These are phyloP conservation scores for Paecilomyces sp. DNA, from an alignment of 2,329 filamentous ascomycete species.

Conservation along the genomic window DNA sequence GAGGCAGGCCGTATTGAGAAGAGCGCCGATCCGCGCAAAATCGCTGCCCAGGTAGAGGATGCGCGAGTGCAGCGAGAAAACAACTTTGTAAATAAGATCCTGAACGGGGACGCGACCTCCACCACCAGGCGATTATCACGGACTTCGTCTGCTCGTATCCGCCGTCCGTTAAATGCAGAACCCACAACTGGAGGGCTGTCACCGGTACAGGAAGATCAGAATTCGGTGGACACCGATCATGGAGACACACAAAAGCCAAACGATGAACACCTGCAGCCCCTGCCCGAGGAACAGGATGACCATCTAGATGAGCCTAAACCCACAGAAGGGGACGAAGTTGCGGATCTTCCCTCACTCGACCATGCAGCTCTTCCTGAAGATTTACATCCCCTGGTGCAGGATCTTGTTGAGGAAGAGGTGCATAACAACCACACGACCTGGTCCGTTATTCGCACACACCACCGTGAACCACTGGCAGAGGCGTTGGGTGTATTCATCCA, in stretches of 20 bases:
- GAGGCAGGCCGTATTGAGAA: constrained; percentile 37
- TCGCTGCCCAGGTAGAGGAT: constrained; percentile 41
- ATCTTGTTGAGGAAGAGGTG: constrained; percentile 40
- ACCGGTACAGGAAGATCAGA: constrained; percentile 15
- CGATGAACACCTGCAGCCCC: constrained; percentile 13
- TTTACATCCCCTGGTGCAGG: constrained; percentile 37
- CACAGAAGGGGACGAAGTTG: constrained; percentile 5
- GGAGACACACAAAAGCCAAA: constrained; percentile 6
- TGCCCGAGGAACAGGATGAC: constrained; percentile 11
- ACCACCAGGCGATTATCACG: constrained; percentile 13
- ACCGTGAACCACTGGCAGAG: constrained; percentile 49
- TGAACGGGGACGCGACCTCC: constrained; percentile 19
- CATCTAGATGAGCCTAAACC: constrained; percentile 6
- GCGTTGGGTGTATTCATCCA: constrained; percentile 40
- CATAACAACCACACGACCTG: constrained; percentile 44
- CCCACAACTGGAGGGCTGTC: constrained; percentile 13
- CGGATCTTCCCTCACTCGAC: constrained; percentile 15
- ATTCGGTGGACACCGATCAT: constrained; percentile 7
- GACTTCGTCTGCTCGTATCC: constrained; percentile 13
- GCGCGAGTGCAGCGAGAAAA: constrained; percentile 32
- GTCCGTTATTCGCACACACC: constrained; percentile 44
- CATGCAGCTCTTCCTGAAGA: constrained; percentile 33
- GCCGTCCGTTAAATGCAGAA: constrained; percentile 15
- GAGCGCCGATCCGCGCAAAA: constrained; percentile 29
- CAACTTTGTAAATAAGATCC: constrained; percentile 30